These are phyloP conservation scores for Capniomyces stellatus DNA, from an alignment of 371 early-diverging fungal genomes.

Conservation along the genomic window DNA sequence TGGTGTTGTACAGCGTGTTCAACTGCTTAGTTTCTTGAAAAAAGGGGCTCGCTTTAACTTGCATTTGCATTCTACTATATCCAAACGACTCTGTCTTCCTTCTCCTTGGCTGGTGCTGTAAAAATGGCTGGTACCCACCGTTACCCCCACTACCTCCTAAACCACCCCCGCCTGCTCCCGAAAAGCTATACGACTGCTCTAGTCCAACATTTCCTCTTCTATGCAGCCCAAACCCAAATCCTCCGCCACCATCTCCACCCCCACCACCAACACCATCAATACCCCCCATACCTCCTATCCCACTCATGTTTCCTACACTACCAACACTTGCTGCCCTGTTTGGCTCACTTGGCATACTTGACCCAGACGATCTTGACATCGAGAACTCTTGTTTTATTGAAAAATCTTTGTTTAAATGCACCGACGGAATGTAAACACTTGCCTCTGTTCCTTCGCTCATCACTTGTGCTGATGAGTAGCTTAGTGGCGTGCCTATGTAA, in stretches of 20 bases:
- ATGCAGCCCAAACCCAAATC: not conserved
- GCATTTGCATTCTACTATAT: not conserved
- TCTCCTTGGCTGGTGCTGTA: not conserved
- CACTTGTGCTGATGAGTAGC: not conserved
- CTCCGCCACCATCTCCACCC: not conserved
- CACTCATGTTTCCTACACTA: not conserved
- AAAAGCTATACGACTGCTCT: not conserved
- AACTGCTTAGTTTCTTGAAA: not conserved
- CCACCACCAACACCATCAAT: not conserved
- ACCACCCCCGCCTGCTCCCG: not conserved
- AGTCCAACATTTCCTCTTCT: too few species aligned
- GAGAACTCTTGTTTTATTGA: not conserved
- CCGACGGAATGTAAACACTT: too few species aligned
- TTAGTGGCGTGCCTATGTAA: not conserved
- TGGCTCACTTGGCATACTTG: not conserved
- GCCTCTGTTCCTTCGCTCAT: not conserved
- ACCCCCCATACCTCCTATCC: not conserved
- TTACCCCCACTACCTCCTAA: not conserved
- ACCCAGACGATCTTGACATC: not conserved
- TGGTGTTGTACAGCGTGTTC: not conserved
- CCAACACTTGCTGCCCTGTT: not conserved
- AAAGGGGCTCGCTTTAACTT: not conserved
- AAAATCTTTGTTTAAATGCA: too few species aligned
- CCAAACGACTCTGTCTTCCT: not conserved
- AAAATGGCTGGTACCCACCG: not conserved